Base-by-base conservation (phyloP, 2,329 filamentous ascomycete genomes). In the Tympanopsis confertula region DNA sequence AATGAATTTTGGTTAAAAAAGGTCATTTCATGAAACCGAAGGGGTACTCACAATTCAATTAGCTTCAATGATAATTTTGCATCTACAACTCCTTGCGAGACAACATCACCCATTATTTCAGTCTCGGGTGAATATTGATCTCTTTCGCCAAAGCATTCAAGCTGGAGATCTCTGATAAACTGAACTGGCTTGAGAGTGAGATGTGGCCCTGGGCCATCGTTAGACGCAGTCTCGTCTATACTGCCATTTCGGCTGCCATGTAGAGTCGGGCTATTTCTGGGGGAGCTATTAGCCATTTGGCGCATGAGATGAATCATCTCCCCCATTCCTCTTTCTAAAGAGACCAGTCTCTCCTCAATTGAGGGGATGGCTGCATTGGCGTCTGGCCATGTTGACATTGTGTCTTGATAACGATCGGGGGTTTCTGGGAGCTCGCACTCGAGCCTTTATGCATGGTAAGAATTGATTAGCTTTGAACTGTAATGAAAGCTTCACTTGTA, bases 351-450 rank as follows among this genome's bases (percentile, higher is more conserved):
- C 41, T 56, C 53, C 35, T 56, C 53, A 17, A 56, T 54, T 2
- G 51, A 55, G 14, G 53, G 53, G 26, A 54, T 53, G 15, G 48
- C 43, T 5, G 47, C 44, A 20, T 50, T 52, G 3, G 52, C 47
- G 15, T 56, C 53, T 2, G 50, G 47, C 53, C 52, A 56, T 26
- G 44, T 49, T 2, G 50, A 49, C 13, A 42, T 42, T 42, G 45
- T 53, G 35, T 56, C 53, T 39, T 56, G 53, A 32, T 50, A 53
- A 15, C 53, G 50, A 20, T 56, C 53, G 15, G 48, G 48, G 5
- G 53, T 54, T 39, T 56, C 54, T 5, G 54, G 54, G 4, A 57
- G 44, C 40, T 57, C 50, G 22, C 54, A 57, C 18, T 55, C 53
- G 17, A 57, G 53, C 38, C 54, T 57, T 41, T 19, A 35, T n/a